Evolutionary conservation across 441 rosid genomes (phyloP).

Genomic region (Adansonia madagascariensis): DNA sequence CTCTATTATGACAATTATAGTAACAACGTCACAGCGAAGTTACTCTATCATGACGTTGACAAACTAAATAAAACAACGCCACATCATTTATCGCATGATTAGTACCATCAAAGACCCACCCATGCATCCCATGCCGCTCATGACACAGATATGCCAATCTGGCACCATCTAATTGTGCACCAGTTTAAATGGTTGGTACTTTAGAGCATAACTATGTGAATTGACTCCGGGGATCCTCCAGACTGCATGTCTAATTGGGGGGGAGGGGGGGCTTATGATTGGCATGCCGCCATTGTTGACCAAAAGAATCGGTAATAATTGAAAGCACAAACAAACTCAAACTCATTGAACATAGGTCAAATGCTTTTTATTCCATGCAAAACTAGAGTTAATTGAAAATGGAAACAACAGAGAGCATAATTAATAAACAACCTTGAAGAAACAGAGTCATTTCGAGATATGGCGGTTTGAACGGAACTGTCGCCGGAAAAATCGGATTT

Average conservation of each 20-base stretch:
- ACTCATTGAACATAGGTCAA: neutral
- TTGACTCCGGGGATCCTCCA: neutral
- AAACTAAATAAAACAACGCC: neutral
- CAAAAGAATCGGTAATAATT: neutral
- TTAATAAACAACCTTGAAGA: constrained; percentile 42
- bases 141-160: neutral
- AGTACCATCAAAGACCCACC: neutral
- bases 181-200: constrained; percentile 4
- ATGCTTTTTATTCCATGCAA: constrained; percentile 14
- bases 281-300: constrained; percentile 14
- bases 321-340: constrained; percentile 4
- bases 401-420: neutral
- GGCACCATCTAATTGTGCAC: neutral
- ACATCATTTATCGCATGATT: neutral
- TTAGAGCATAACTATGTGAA: neutral
- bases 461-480: constrained; percentile 20
- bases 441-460: constrained; percentile 36
- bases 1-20: neutral
- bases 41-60: neutral
- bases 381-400: neutral
- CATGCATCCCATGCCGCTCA: neutral
- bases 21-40: neutral
- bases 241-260: neutral
- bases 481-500: constrained; percentile 31
- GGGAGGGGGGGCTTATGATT: neutral